Conservation (phyloP, 148 eudicot species). For the Fagopyrum homotropicum region DNA sequence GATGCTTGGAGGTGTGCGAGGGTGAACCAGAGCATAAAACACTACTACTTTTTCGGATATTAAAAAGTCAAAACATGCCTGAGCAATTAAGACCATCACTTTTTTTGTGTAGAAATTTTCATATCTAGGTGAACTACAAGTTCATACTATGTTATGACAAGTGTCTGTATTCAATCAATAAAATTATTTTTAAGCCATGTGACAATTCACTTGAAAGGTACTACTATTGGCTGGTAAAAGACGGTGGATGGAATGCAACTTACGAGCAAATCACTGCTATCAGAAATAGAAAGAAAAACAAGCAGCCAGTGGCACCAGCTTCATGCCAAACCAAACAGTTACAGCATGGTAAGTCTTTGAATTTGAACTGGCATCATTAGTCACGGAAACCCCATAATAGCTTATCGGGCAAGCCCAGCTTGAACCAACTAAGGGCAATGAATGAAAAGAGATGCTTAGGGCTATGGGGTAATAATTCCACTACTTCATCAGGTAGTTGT, state of each 20-base stretch:
- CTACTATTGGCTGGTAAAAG: neutral
- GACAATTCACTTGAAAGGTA: constrained; percentile 4
- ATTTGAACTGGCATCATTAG: neutral
- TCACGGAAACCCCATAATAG: neutral
- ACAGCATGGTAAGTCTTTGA: neutral
- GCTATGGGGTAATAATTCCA: neutral
- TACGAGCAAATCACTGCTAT: neutral
- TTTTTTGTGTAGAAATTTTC: neutral
- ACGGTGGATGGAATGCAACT: neutral
- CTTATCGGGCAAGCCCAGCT: neutral
- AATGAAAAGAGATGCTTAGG: neutral
- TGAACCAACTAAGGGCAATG: neutral
- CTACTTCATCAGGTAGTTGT: neutral
- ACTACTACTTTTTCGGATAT: neutral
- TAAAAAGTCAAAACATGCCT: neutral
- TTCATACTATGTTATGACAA: neutral
- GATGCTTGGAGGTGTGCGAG: neutral
- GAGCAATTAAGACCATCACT: neutral
- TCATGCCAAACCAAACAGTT: neutral
- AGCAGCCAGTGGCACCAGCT: constrained; percentile 4
- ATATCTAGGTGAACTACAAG: neutral
- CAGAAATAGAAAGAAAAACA: constrained; percentile 2
- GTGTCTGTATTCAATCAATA: neutral
- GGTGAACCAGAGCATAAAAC: constrained; percentile 4
- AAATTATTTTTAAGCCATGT: neutral